phyloP scores from a whole-genome alignment of 208 protist species.

The Polymyxa betae region DNA sequence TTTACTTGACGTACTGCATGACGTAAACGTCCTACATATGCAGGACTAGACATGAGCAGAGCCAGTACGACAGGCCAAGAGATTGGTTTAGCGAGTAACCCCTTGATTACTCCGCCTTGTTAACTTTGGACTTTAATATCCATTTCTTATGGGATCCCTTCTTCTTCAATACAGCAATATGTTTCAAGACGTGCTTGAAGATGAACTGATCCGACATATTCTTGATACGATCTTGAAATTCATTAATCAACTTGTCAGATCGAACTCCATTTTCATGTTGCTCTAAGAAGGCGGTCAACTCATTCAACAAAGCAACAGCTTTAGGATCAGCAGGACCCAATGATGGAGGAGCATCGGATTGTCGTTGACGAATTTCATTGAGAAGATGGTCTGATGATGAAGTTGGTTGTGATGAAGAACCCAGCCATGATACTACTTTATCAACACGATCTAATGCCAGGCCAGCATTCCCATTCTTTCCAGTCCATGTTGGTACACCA shows the following conservation, averaged over 20 bases:
- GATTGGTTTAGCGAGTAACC: too few species aligned
- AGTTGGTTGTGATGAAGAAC: not conserved
- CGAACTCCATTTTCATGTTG: not conserved
- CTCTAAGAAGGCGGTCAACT: not conserved
- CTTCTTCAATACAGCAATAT: slow-evolving; percentile 4
- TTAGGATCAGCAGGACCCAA: not conserved
- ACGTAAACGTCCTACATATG: not conserved
- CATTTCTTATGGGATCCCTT: not conserved
- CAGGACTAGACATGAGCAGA: too few species aligned
- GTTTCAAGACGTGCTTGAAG: not conserved
- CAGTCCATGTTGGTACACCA: slow-evolving; percentile 38
- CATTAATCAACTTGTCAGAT: not conserved
- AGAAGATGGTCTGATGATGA: slow-evolving; percentile 33
- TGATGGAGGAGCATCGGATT: not conserved
- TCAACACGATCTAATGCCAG: not conserved
- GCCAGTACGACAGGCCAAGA: too few species aligned
- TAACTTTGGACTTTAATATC: too few species aligned
- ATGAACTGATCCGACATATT: not conserved
- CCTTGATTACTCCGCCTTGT: too few species aligned
- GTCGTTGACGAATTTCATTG: not conserved
- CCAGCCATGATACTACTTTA: not conserved
- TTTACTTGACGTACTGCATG: not conserved
- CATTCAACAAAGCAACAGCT: not conserved
- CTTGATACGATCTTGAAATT: slow-evolving; percentile 9
- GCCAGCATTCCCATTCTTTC: not conserved